Evolutionary conservation across 805 yeast species (phyloP).

Genomic region (Pichia membranifaciens): DNA sequence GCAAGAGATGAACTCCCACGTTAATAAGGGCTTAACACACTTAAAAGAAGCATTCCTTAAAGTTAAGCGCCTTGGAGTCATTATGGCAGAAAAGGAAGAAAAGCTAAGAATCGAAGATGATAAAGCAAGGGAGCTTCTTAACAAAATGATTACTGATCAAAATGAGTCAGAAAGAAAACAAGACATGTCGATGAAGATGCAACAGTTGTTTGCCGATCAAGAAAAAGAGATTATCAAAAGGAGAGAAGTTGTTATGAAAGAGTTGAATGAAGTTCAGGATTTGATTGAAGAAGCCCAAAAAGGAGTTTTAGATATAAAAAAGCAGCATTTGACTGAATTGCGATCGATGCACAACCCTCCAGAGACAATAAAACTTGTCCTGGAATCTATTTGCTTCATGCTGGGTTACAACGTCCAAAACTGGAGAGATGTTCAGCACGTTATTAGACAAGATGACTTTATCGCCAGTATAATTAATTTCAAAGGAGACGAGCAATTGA

Average conservation of each 20-base stretch:
- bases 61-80: conserved; percentile 53
- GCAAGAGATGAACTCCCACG: conserved; percentile 65
- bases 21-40: conserved; percentile 66
- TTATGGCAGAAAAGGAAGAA: conserved; percentile 47
- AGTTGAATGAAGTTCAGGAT: conserved; percentile 76
- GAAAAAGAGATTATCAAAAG: conserved; percentile 55
- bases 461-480: conserved; percentile 75
- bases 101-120: conserved; percentile 49
- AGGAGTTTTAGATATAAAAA: conserved; percentile 90
- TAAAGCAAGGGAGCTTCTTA: conserved; percentile 67
- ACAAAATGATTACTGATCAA: conserved; percentile 74
- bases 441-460: conserved; percentile 83
- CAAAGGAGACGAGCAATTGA: conserved; percentile 55
- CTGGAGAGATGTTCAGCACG: conserved; percentile 81
- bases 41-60: conserved; percentile 70
- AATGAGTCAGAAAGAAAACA: conserved; percentile 89
- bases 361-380: conserved; percentile 70
- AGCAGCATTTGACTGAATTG: conserved; percentile 84
- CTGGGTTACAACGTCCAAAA: conserved; percentile 58
- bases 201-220: conserved; percentile 60
- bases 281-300: conserved; percentile 75
- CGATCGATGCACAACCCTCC: conserved; percentile 91
- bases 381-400: conserved; percentile 84
- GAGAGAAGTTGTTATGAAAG: conserved; percentile 48
- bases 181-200: conserved; percentile 76